Evolutionary conservation across 2,329 filamentous ascomycete species (phyloP), one percentile per base, ranked within the genome.

Genomic region (Pestalotiopsis fici): DNA sequence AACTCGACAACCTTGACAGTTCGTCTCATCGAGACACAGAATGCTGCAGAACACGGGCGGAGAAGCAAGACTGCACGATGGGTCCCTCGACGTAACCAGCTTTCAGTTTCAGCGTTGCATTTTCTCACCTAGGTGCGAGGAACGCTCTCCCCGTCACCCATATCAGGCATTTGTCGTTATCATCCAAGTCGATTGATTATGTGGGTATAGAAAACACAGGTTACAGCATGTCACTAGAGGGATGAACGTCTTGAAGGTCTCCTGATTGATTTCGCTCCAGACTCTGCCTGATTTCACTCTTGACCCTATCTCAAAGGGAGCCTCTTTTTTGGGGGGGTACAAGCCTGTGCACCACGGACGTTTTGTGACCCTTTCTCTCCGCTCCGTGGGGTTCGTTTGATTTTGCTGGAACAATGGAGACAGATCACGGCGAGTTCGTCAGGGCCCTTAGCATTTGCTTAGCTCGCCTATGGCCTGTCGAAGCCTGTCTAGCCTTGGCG

Each of bases 361-460:
- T 64, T 55, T 35, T 43, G 39, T 43, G 59, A 47, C 25, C 25
- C 21, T 43, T 63, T 47, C 47, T 56, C 47, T 21, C 43, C 31
- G 64, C 50, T 31, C 39, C 63, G 63, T 65, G 63, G 50, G 63
- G 63, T 57, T 65, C 54, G 63, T 65, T 66, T 61, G 64, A 66
- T 50, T 66, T 61, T 66, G 61, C 61, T 65, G 63, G 63, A 65
- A 65, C 63, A 65, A 59, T 57, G 63, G 55, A 31, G 25, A 43
- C 63, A 13, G 31, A 50, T 43, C 21, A 56, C 23, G 28, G 28
- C n/a, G 31, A 65, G 63, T 54, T 55, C 61, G 43, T 35, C 47
- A 54, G 61, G 61, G 47, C 61, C 27, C 31, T 28, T 54, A 50
- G 43, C 43, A 50, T 50, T 35, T 50, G 43, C 43, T 50, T 50